Percentiles rank a stretch among this genome's conserved stretches.
Conservation (phyloP, 768 basidiomycete genomes). For the Gelatoporia subvermispora region DNA sequence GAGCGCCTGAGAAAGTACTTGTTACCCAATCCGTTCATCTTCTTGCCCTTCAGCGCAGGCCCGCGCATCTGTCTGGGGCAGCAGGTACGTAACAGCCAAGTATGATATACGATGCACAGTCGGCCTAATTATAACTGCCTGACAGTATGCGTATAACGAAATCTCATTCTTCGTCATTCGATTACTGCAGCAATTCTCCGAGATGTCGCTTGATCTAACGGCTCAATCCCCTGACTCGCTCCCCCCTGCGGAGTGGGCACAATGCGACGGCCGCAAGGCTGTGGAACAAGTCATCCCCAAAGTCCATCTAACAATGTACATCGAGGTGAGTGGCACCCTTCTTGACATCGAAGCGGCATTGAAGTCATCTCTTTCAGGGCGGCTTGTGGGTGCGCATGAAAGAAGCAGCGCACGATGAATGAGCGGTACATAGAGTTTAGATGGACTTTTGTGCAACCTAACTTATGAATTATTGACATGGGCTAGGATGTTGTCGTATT, state of each 20-base stretch:
- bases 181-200: slow-evolving; percentile 49
- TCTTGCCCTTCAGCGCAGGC: slow-evolving; percentile 26
- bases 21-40: slow-evolving; percentile 51
- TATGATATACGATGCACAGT: neutral
- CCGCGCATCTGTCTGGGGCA: slow-evolving; percentile 18
- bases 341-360: neutral
- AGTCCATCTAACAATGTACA: slow-evolving; percentile 52
- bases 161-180: slow-evolving; percentile 58
- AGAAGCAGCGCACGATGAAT: slow-evolving; percentile 11
- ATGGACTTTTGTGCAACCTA: too few species aligned
- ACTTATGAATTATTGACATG: too few species aligned
- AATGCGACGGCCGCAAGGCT: slow-evolving; percentile 27
- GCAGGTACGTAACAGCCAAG: slow-evolving; percentile 6
- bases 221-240: slow-evolving; percentile 38
- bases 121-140: neutral
- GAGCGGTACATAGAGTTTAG: too few species aligned
- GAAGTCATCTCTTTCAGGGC: slow-evolving; percentile 15
- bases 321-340: slow-evolving; percentile 29
- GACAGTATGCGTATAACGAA: slow-evolving; percentile 62
- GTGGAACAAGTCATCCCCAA: slow-evolving; percentile 43
- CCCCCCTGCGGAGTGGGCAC: slow-evolving; percentile 37
- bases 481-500: too few species aligned
- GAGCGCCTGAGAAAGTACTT: slow-evolving; percentile 52
- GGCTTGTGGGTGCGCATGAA: slow-evolving; percentile 34
- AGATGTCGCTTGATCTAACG: slow-evolving; percentile 38